phyloP scores from a whole-genome alignment of 805 yeast species.

The Yamadazyma nakazawae region DNA sequence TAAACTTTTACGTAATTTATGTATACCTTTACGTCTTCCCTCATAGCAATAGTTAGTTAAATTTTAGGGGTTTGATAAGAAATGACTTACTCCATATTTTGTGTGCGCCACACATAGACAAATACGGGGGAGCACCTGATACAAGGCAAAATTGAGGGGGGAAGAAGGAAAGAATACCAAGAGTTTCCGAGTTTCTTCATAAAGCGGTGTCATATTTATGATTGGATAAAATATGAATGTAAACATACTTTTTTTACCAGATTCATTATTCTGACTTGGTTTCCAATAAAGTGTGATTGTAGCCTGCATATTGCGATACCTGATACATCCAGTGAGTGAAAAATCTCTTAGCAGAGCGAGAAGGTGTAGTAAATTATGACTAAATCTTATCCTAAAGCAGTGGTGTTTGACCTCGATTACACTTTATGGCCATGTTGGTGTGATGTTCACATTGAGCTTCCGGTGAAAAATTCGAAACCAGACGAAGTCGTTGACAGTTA shows the following conservation, averaged over 20 bases:
- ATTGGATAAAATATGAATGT: no score
- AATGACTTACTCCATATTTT: slow-evolving; percentile 2
- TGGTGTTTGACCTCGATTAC: slow-evolving; percentile 73
- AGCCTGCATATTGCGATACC: neutral
- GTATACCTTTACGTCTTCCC: neutral
- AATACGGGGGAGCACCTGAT: neutral
- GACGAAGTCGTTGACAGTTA: slow-evolving; percentile 46
- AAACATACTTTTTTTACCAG: no score
- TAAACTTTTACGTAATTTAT: slow-evolving; percentile 3
- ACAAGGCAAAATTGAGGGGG: neutral
- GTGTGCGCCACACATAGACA: slow-evolving; percentile 3
- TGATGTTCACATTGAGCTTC: slow-evolving; percentile 65
- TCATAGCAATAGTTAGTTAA: neutral
- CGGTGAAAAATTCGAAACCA: slow-evolving; percentile 40
- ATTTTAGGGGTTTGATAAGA: neutral
- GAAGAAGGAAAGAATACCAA: neutral
- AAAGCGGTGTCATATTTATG: no score
- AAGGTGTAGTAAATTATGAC: neutral
- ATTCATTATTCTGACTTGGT: no score
- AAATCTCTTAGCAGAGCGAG: neutral
- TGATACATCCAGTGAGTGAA: neutral
- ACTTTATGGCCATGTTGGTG: slow-evolving; percentile 86
- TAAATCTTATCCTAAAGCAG: slow-evolving; percentile 28
- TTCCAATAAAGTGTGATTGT: no score
- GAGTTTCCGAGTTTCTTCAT: no score